phyloP scores from a whole-genome alignment of 352 stramenopile species.

The Phytophthora hybrid region DNA sequence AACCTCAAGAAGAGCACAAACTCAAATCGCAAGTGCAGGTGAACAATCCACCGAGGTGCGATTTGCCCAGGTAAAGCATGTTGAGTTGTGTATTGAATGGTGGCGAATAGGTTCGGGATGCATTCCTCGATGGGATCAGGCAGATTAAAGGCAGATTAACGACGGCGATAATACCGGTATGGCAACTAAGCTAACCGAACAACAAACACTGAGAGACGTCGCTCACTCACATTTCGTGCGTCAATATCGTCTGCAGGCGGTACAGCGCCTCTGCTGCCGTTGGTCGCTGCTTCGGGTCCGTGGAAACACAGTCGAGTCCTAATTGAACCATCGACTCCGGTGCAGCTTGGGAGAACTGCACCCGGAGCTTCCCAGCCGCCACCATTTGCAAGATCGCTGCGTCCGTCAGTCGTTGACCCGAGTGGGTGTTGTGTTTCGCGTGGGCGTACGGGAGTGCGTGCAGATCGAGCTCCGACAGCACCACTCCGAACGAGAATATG shows the following conservation, averaged over 20 bases:
- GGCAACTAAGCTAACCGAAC: neutral
- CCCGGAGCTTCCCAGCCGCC: slow-evolving; percentile 39
- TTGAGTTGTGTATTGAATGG: slow-evolving; percentile 30
- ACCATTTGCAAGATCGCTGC: slow-evolving; percentile 54
- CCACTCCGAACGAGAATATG: slow-evolving; percentile 49
- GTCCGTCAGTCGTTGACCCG: slow-evolving; percentile 31
- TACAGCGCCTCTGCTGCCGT: slow-evolving; percentile 49
- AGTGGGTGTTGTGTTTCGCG: slow-evolving; percentile 28
- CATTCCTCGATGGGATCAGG: slow-evolving; percentile 16
- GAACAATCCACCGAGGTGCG: slow-evolving; percentile 31
- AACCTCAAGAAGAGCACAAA: slow-evolving; percentile 4
- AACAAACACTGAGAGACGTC: neutral
- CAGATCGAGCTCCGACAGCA: slow-evolving; percentile 44
- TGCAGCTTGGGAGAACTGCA: slow-evolving; percentile 38
- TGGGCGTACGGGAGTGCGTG: slow-evolving; percentile 36
- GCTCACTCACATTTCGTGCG: slow-evolving; percentile 29
- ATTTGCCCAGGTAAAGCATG: slow-evolving; percentile 31
- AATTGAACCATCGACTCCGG: slow-evolving; percentile 34
- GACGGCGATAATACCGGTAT: slow-evolving; percentile 22
- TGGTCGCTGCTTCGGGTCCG: slow-evolving; percentile 40
- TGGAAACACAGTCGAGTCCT: slow-evolving; percentile 36
- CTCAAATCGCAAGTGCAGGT: slow-evolving; percentile 14
- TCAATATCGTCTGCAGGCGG: slow-evolving; percentile 40
- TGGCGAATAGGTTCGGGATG: slow-evolving; percentile 36
- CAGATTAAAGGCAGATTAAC: slow-evolving; percentile 11